Evolutionary conservation across 768 basidiomycete genomes (phyloP).

Genomic region (Amanita muscaria): DNA sequence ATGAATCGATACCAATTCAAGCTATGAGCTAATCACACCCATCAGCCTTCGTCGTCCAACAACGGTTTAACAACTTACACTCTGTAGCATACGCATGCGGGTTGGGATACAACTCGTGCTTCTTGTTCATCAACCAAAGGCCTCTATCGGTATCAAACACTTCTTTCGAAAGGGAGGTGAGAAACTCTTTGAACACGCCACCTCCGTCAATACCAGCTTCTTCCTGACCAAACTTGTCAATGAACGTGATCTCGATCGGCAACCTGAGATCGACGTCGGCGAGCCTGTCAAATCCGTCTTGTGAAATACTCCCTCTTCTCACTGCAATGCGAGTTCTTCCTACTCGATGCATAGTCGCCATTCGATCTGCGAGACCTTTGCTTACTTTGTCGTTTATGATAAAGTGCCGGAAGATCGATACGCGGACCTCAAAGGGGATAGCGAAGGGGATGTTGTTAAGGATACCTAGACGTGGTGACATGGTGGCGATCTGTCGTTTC

Average conservation of each 20-base stretch:
- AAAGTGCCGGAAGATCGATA: constrained; percentile 82
- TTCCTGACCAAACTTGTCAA: constrained; percentile 79
- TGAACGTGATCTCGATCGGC: constrained; percentile 83
- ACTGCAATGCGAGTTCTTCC: constrained; percentile 40
- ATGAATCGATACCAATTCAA: constrained; percentile 91
- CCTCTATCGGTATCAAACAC: constrained; percentile 94
- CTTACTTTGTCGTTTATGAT: constrained; percentile 51
- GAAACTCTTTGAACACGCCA: constrained; percentile 96
- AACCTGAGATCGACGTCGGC: constrained; percentile 70
- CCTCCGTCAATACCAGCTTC: constrained; percentile 95
- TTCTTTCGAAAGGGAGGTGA: constrained; percentile 87
- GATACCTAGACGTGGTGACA: constrained; percentile 82
- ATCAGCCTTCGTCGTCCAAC: neutral
- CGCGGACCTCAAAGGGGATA: constrained; percentile 87
- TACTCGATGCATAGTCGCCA: constrained; percentile 8
- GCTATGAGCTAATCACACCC: constrained; percentile 53
- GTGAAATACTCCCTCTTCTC: constrained; percentile 67
- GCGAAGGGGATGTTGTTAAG: constrained; percentile 95
- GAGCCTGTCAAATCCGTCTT: constrained; percentile 88
- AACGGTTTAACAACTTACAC: constrained; percentile 34
- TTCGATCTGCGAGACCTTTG: constrained; percentile 13
- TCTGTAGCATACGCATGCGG: constrained; percentile 89
- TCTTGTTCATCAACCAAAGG: constrained; percentile 83
- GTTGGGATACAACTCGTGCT: constrained; percentile 93
- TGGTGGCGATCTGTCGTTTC: constrained; percentile 62